These are phyloP conservation scores for Balakata baccata DNA, from an alignment of 345 rosid genomes.

Conservation along the genomic window DNA sequence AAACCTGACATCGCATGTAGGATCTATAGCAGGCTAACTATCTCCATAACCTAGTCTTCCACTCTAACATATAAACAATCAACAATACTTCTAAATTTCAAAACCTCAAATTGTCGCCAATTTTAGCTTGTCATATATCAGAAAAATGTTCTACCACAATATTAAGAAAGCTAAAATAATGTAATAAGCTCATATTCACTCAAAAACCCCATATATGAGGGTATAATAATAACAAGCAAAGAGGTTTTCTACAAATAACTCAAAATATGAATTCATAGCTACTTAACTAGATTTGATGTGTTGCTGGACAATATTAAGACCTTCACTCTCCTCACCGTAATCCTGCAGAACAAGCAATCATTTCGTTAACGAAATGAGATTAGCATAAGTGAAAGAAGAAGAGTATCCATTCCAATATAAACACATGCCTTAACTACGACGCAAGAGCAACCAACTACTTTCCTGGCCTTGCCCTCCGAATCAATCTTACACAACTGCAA, in stretches of 20 bases:
- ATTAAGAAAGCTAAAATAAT: neutral
- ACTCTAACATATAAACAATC: neutral
- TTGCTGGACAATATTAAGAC: constrained; percentile 46
- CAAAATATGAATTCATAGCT: neutral
- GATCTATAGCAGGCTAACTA: too few species aligned
- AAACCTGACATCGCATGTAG: too few species aligned
- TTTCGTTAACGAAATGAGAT: neutral
- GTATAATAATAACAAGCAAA: neutral
- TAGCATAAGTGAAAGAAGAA: neutral
- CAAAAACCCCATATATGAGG: neutral
- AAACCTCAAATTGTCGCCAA: neutral
- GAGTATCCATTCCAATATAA: neutral
- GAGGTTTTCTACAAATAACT: neutral
- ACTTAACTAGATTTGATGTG: constrained; percentile 47
- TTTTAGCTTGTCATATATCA: neutral
- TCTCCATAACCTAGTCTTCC: too few species aligned
- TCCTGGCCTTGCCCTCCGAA: constrained; percentile 84
- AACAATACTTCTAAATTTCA: neutral
- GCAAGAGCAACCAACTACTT: constrained; percentile 88
- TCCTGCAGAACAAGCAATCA: constrained; percentile 39
- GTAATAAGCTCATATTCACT: neutral
- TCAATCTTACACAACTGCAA: constrained; percentile 83
- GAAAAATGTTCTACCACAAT: neutral
- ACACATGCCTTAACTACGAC: constrained; percentile 65
- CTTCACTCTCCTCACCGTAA: constrained; percentile 58